Conservation (phyloP, 2,329 filamentous ascomycete genomes). For the Trichoderma citrinoviride region DNA sequence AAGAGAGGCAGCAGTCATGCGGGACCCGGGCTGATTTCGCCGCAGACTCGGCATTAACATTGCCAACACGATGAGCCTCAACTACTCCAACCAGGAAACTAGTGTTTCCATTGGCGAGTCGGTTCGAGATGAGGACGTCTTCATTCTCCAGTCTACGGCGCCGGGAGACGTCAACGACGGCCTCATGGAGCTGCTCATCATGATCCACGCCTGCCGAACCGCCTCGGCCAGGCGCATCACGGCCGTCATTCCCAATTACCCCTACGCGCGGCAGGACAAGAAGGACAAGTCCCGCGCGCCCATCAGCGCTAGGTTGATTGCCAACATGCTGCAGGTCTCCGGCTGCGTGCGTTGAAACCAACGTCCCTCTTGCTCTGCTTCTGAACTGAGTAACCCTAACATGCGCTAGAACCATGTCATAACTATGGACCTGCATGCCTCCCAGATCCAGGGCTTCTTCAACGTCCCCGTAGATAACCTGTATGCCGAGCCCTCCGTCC, state of each 20-base stretch:
- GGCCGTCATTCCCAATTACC: conserved; percentile 93
- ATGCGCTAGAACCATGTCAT: conserved; percentile 58
- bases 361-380: conserved; percentile 3
- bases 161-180: conserved; percentile 97
- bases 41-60: conserved; percentile 71
- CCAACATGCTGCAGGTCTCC: conserved; percentile 95
- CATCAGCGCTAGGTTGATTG: conserved; percentile 92
- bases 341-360: conserved; percentile 57
- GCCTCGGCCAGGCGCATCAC: conserved; percentile 81
- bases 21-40: conserved; percentile 26
- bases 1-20: not conserved
- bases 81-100: conserved; percentile 85
- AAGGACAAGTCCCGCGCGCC: conserved; percentile 93
- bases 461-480: conserved; percentile 75
- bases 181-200: conserved; percentile 96
- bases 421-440: conserved; percentile 93
- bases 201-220: conserved; percentile 85
- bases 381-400: conserved; percentile 15
- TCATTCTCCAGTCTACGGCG: conserved; percentile 92
- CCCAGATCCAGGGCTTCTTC: conserved; percentile 95
- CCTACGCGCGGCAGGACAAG: conserved; percentile 95
- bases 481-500: conserved; percentile 88
- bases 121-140: conserved; percentile 96
- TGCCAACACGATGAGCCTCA: conserved; percentile 75
- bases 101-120: conserved; percentile 94